Percentiles rank a stretch among this genome's conserved stretches.
These are phyloP conservation scores for Vanderwaltozyma polyspora DNA, from an alignment of 805 yeast genomes.

Conservation along the genomic window DNA sequence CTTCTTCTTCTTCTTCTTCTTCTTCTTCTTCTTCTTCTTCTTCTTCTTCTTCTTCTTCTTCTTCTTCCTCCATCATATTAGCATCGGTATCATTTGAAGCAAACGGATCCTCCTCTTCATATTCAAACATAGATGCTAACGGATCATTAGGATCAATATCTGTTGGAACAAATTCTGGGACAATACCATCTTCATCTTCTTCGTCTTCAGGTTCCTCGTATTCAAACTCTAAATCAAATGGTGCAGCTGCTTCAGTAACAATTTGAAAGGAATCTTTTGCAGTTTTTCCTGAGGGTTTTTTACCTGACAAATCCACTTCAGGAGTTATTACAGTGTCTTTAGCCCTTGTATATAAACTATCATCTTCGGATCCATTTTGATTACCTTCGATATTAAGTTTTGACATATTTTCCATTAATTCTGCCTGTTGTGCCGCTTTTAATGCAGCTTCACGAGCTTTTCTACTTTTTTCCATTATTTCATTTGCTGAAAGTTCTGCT, in stretches of 20 bases:
- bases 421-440: conserved; percentile 51
- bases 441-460: conserved; percentile 57
- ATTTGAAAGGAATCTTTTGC: conserved; percentile 12
- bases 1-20: conserved; percentile 37
- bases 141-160: conserved; percentile 30
- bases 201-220: conserved; percentile 10
- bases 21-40: conserved; percentile 29
- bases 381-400: conserved; percentile 7
- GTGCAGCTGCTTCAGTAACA: conserved; percentile 18
- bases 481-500: conserved; percentile 38
- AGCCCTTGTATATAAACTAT: conserved; percentile 18
- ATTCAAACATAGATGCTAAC: conserved; percentile 30
- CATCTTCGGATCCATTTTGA: conserved; percentile 6
- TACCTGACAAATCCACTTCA: conserved; percentile 5
- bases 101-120: conserved; percentile 45
- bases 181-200: conserved; percentile 6
- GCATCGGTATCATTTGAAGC: conserved; percentile 9
- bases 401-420: conserved; percentile 24
- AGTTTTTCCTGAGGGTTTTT: neutral
- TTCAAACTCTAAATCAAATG: conserved; percentile 18
- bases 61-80: no score
- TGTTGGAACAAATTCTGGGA: conserved; percentile 19
- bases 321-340: conserved; percentile 22
- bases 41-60: no score
- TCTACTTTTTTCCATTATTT: conserved; percentile 50